Percentiles rank a stretch among this genome's conserved stretches.
Conservation (phyloP, 129 eudicot genomes). For the Scalesia atractyloides region DNA sequence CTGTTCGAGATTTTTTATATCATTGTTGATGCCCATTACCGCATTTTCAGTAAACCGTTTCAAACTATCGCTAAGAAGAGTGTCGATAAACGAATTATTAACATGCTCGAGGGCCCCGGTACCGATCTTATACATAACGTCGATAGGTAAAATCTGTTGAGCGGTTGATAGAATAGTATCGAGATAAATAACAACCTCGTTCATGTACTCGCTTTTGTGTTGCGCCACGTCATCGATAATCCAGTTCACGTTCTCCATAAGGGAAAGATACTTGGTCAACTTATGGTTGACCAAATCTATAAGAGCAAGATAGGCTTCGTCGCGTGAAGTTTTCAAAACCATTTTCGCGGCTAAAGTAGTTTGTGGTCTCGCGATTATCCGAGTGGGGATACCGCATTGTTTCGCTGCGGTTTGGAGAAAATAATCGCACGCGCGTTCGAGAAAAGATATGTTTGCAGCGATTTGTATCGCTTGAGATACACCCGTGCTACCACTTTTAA, state of each 20-base stretch:
- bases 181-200: slow-evolving; percentile 75
- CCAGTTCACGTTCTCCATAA: slow-evolving; percentile 77
- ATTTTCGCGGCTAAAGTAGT: slow-evolving; percentile 62
- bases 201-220: slow-evolving; percentile 60
- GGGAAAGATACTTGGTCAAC: slow-evolving; percentile 69
- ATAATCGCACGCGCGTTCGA: slow-evolving; percentile 88
- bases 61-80: slow-evolving; percentile 75
- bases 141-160: slow-evolving; percentile 83
- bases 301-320: slow-evolving; percentile 71
- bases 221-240: slow-evolving; percentile 67
- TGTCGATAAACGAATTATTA: slow-evolving; percentile 61
- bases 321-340: slow-evolving; percentile 71
- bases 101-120: slow-evolving; percentile 91
- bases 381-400: slow-evolving; percentile 73
- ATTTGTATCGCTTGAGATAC: slow-evolving; percentile 94
- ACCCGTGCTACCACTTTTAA: slow-evolving; percentile 47
- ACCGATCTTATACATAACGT: slow-evolving; percentile 86
- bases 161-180: slow-evolving; percentile 87
- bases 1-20: slow-evolving; percentile 63
- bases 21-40: slow-evolving; percentile 63
- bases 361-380: slow-evolving; percentile 67
- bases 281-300: slow-evolving; percentile 65
- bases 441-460: slow-evolving; percentile 70
- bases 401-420: slow-evolving; percentile 90
- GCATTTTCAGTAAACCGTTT: slow-evolving; percentile 89